Base-by-base conservation (phyloP, 768 basidiomycete genomes). In the Mycena chlorophos region DNA sequence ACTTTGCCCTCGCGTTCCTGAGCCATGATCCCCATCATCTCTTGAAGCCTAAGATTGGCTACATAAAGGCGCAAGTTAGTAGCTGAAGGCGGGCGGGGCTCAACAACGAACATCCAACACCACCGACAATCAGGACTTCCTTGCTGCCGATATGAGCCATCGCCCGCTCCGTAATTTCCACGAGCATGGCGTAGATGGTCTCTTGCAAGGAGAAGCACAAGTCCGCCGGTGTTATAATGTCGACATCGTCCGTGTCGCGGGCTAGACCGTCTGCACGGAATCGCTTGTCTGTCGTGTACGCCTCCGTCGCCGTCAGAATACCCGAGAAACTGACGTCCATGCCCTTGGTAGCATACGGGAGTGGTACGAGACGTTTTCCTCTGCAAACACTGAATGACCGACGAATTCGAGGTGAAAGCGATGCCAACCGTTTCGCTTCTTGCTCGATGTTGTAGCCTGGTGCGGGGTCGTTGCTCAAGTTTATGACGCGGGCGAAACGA, bases 21-120 rank as follows among this genome's bases (percentile, higher is more conserved):
- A 3, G 93, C 94, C 97, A 99, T 99, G 56, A 94, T 86, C 17
- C 87, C 88, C 97, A 99, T 99, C 97, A 99, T 99, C 64, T 97
- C 84, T 73, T 99, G 97, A 34, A 99, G 74, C 56, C 96, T 78
- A 65, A 89, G 81, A 67, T 99, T 99, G 63, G 91, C 94, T 98
- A 57, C 22, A 27, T 31, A 49, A 22, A 51, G 31, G 23, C 31
- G 16, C 25, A 49, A 43, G 53, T 20, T 17, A 14, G 30, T 29
- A 31, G 40, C 8, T 16, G 26, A 26, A 26, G 16, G 28, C 38
- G 38, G 14, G 25, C 22, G 34, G 14, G 17, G 14, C 25, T 46
- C 3, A n/a, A 16, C 49, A 22, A 82, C 92, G 76, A 70, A 96
- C 96, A 94, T n/a, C 97, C 97, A n/a, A 99, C 97, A 29, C 97